Conservation (phyloP, 768 basidiomycete genomes). For the Kwoniella europaea region DNA sequence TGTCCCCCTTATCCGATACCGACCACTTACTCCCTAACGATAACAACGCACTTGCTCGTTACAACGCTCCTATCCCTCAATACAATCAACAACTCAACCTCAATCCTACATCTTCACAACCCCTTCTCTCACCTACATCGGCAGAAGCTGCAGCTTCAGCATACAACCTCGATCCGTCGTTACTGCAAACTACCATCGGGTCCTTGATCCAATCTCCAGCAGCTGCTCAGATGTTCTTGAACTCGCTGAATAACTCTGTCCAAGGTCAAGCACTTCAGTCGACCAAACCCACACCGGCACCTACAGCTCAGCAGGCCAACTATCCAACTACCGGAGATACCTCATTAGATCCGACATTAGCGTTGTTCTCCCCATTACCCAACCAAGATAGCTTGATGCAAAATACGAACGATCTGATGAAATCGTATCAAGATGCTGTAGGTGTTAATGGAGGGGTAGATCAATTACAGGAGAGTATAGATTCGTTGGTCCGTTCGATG, state of each 20-base stretch:
- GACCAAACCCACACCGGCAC: constrained; percentile 12
- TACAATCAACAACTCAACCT: background rate
- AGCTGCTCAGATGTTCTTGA: constrained; percentile 55
- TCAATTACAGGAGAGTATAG: constrained; percentile 70
- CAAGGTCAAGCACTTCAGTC: constrained; percentile 45
- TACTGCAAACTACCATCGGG: constrained; percentile 55
- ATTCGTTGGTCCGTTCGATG: constrained; percentile 72
- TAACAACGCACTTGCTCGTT: constrained; percentile 27
- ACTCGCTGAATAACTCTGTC: constrained; percentile 40
- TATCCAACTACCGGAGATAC: background rate
- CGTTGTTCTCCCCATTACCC: constrained; percentile 47
- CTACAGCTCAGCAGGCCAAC: constrained; percentile 2
- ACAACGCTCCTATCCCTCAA: constrained; percentile 18
- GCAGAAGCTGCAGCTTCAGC: constrained; percentile 37
- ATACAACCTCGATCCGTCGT: constrained; percentile 50
- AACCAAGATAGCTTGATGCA: constrained; percentile 52
- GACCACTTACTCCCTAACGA: constrained; percentile 19
- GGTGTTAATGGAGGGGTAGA: constrained; percentile 77
- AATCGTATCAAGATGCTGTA: constrained; percentile 66
- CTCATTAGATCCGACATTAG: constrained; percentile 42
- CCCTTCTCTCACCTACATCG: constrained; percentile 32
- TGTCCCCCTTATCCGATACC: constrained; percentile 35
- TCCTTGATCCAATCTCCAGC: constrained; percentile 54
- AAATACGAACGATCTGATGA: constrained; percentile 62
- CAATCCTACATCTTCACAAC: background rate